phyloP scores from a whole-genome alignment of 306 rosid genomes.

The Malus asiatica region DNA sequence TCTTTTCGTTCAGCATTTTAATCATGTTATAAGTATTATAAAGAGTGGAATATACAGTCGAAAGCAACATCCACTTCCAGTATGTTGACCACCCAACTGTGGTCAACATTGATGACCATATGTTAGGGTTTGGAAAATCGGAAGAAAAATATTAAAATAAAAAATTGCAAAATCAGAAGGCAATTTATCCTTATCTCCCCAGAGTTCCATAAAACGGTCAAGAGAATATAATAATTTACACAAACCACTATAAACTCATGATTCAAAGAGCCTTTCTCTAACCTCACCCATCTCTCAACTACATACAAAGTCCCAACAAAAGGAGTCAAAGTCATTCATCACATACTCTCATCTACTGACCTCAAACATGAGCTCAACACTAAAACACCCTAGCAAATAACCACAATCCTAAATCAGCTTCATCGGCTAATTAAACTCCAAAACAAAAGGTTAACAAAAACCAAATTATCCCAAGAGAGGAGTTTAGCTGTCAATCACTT shows the following conservation, averaged over 20 bases:
- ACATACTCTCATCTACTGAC: neutral
- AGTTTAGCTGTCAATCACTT: conserved; percentile 18
- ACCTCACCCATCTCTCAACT: conserved; percentile 9
- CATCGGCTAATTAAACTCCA: neutral
- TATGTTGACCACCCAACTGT: neutral
- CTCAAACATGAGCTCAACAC: neutral
- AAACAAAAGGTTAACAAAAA: neutral
- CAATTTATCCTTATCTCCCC: conserved; percentile 6
- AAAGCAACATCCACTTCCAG: no score
- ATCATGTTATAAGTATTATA: no score
- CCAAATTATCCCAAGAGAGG: neutral
- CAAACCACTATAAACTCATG: conserved; percentile 6
- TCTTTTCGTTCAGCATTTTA: no score
- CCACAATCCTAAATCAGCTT: neutral
- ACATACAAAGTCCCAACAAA: conserved; percentile 11
- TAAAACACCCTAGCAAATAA: conserved; percentile 7
- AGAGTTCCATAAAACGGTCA: conserved; percentile 1
- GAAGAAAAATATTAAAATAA: no score
- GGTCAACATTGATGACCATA: neutral
- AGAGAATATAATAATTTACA: conserved; percentile 13
- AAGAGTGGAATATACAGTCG: no score
- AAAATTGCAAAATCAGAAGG: neutral
- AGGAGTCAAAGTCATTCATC: conserved; percentile 7
- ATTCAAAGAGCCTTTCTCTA: neutral
- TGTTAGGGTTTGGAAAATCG: neutral